Evolutionary conservation across 1,284 basidiomycete genomes (phyloP).

Genomic region (Malassezia restricta): DNA sequence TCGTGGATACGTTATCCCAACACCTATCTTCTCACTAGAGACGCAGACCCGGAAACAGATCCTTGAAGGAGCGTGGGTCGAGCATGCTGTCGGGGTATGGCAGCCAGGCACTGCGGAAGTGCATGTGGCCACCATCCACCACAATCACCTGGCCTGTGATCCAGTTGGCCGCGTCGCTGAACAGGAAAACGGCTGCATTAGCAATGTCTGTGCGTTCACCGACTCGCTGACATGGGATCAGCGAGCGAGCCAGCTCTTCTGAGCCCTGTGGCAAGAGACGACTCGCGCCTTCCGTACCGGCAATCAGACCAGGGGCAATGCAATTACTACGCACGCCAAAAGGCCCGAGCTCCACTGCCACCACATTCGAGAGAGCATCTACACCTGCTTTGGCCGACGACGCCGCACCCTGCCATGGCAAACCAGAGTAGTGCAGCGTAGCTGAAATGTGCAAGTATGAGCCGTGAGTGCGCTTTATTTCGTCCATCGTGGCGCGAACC

Average conservation of each 20-base stretch:
- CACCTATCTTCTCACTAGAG: slow-evolving; percentile 16
- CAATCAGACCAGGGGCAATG: slow-evolving; percentile 74
- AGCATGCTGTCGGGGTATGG: slow-evolving; percentile 36
- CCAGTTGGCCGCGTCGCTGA: slow-evolving; percentile 72
- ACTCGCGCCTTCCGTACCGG: slow-evolving; percentile 69
- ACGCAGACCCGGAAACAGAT: slow-evolving; percentile 21
- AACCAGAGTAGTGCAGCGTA: slow-evolving; percentile 74
- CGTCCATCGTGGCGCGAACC: slow-evolving; percentile 49
- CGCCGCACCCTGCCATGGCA: slow-evolving; percentile 83
- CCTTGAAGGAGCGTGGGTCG: slow-evolving; percentile 27
- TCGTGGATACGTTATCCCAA: slow-evolving; percentile 22
- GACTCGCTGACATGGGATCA: slow-evolving; percentile 37
- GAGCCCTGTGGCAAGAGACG: slow-evolving; percentile 54
- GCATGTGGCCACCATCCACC: slow-evolving; percentile 14
- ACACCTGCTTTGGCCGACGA: slow-evolving; percentile 89
- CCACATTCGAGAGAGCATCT: slow-evolving; percentile 68
- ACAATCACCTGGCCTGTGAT: slow-evolving; percentile 55
- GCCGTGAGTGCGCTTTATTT: slow-evolving; percentile 49
- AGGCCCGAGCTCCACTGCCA: slow-evolving; percentile 87
- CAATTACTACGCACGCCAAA: slow-evolving; percentile 86
- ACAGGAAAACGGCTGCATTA: slow-evolving; percentile 70
- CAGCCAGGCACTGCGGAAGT: slow-evolving; percentile 30
- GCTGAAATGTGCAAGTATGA: slow-evolving; percentile 83
- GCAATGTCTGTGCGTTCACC: slow-evolving; percentile 58
- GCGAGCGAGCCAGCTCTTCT: slow-evolving; percentile 28